Base-by-base conservation (phyloP, 2,329 filamentous ascomycete species). In the Tolypocladium guangdongense region DNA sequence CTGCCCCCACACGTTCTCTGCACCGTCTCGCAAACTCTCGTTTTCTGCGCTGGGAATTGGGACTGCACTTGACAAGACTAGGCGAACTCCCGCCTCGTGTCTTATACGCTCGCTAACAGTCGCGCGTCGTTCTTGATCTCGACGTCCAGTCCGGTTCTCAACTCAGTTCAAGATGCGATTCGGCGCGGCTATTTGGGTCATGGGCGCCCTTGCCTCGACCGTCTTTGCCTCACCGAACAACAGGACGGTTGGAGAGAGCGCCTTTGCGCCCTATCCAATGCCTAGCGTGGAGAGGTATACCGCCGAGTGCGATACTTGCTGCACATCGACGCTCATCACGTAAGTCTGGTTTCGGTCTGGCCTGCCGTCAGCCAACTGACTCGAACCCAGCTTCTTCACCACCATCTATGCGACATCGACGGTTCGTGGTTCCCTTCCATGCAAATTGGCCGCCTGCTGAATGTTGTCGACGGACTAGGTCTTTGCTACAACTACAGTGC, bases 401-500 rank as follows among this genome's bases (percentile, higher is more conserved):
- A 52, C 51, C 12, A 32, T 52, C 27, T 24, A 49, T 8, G 24
- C 37, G 10, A 38, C 24, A 18, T 33, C 35, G 24, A 52, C 51
- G 33, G 45, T 52, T 14, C 27, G 33, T 52, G 20, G 30, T 38
- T 22, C 32, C 18, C 14, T 32, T 18, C 14, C 24, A 30, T 18
- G 7, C 27, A 32, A n/a, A 10, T 18, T 46, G 16, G 4, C 8
- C 43, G 18, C 27, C 11, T n/a, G 18, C 27, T 39, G 10, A 51
- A 22, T 11, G 30, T 43, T 33, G 38, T 20, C 38, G 22, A 37
- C 39, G 27, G 8, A 14, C 6, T n/a, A 60, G 59, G 27, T 57
- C 45, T 47, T 49, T 11, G 48, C 55, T 12, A 57, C 58, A 14
- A 51, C 53, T 16, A 60, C 57, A 7, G 47, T 56, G 30, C 57